Base-by-base conservation (phyloP, 768 basidiomycete species). In the Myochromella boudieri region DNA sequence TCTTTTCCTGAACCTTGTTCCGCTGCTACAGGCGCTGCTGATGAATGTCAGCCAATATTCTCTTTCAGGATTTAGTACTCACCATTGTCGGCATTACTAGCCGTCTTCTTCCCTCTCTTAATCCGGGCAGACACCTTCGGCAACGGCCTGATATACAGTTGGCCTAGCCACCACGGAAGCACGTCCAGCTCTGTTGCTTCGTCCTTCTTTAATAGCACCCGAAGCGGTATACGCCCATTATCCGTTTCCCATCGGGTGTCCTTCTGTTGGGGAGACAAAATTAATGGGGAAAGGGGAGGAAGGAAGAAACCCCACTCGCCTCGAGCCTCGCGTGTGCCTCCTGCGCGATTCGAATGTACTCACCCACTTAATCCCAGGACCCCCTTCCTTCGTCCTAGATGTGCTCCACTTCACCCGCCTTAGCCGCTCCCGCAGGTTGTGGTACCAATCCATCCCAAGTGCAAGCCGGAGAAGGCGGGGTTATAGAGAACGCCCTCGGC, bases 341-440 rank as follows among this genome's bases (percentile, higher is more conserved):
- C 36, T 66, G 60, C 12, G 79, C 77, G 31, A 92, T 58, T 22
- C 69, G 75, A 6, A 77, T 62, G 55, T 82, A 87, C 37, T 68
- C 66, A 21, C 64, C 64, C 48, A 74, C 61, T 39, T 68, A 68
- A 21, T 49, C 55, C 51, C 55, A 37, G 39, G 51, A 27, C 44
- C 55, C 31, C 55, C 58, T 24, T 62, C 51, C 22, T 14, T 25
- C n/a, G 4, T 22, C 14, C 32, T 10, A 14, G 51, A 42, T 22
- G 28, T 42, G 18, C 3, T 11, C 3, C 64, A 57, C 46, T 58
- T 64, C 26, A 81, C 66, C 38, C 66, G 71, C 6, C 90, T 88
- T 15, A 97, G 67, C 58, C 69, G 69, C 46, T 90, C 83, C 32
- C 95, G 72, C 48, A 97, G 63, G 60, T 94, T 91, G 2, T 66